Evolutionary conservation across 306 rosid species (phyloP).

Genomic region (Boehmeria nivea): DNA sequence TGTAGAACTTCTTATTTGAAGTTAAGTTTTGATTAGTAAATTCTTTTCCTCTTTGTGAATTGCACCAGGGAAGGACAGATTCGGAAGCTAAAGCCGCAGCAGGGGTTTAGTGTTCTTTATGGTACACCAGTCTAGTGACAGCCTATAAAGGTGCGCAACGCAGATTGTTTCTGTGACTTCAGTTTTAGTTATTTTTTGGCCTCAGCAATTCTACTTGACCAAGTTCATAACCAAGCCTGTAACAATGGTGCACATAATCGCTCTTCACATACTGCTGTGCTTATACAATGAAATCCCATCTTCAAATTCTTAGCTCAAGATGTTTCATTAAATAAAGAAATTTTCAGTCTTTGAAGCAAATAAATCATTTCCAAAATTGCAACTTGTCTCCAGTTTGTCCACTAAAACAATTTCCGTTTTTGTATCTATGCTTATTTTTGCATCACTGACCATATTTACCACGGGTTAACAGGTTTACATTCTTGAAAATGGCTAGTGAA

Average conservation of each 20-base stretch:
- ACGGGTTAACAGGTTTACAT: too few relatives aligned
- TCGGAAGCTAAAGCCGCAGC: constrained; percentile 61
- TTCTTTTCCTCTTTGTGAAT: constrained; percentile 12
- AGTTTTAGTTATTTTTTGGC: background rate
- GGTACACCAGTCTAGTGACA: constrained; percentile 1
- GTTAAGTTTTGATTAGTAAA: constrained; percentile 12
- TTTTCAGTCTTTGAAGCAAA: too few relatives aligned
- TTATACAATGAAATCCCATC: background rate
- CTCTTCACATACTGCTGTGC: background rate
- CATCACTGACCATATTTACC: too few relatives aligned
- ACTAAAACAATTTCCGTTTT: too few relatives aligned
- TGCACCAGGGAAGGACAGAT: constrained; percentile 52
- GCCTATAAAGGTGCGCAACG: constrained; percentile 13
- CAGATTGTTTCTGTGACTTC: background rate
- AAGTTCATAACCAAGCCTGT: background rate
- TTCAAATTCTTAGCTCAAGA: background rate
- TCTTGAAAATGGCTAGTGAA: too few relatives aligned
- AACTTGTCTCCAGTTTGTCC: too few relatives aligned
- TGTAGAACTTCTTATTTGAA: too few relatives aligned
- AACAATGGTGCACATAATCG: background rate
- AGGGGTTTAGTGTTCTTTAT: constrained; percentile 32
- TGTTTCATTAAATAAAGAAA: background rate
- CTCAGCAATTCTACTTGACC: background rate
- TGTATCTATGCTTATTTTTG: too few relatives aligned
- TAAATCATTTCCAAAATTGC: too few relatives aligned